Percentiles rank a stretch among this genome's conserved stretches.
phyloP scores from a whole-genome alignment of 139 green algal species.

The Chlamydomonas sphaeroides region DNA sequence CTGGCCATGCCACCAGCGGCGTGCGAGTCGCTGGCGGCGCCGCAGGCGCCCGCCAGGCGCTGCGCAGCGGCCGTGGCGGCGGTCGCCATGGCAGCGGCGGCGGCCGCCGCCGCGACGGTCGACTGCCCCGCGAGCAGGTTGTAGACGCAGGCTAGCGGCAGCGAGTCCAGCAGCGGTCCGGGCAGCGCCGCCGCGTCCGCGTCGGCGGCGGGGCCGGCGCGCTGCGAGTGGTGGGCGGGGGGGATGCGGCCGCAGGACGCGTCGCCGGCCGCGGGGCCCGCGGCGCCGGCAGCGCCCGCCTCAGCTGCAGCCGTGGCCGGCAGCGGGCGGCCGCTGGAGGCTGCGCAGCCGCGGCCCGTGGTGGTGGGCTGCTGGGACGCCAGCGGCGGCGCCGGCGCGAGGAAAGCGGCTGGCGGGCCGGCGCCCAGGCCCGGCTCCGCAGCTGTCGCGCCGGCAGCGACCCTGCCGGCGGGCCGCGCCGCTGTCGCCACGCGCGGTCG shows the following conservation, averaged over 20 bases:
- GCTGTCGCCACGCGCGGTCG: no score
- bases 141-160: background rate
- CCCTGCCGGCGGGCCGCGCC: no score
- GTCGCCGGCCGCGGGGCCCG: background rate
- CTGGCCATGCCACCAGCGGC: constrained; percentile 25
- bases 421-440: background rate
- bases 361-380: background rate
- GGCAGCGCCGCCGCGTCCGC: background rate
- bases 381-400: background rate
- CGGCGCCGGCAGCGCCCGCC: background rate
- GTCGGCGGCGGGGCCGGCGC: background rate
- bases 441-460: background rate
- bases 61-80: no score
- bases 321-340: constrained; percentile 18
- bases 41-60: background rate
- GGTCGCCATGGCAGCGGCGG: background rate
- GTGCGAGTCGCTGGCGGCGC: constrained; percentile 19
- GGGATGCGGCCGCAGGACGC: background rate
- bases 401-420: background rate
- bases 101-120: constrained; percentile 2
- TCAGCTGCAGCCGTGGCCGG: background rate
- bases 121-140: background rate
- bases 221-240: background rate
- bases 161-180: background rate
- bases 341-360: background rate